Conservation (phyloP, 2,329 filamentous ascomycete species). For the Paecilomyces dactylethromorphus region DNA sequence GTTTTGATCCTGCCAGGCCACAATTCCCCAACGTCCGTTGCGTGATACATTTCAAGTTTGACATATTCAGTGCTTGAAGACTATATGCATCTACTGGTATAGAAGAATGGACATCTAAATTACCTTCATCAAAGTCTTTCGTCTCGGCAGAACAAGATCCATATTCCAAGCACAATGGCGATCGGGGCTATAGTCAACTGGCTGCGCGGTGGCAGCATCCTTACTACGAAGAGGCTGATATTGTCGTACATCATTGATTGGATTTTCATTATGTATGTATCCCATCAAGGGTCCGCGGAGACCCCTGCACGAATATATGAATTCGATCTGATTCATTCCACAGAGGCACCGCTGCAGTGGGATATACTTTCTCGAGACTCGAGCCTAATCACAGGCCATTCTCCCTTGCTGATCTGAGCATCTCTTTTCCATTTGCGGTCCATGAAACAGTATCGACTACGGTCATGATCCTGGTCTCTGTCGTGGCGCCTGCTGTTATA, state of each 20-base stretch:
- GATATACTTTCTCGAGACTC: conserved; percentile 52
- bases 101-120: background rate
- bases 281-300: background rate
- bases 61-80: background rate
- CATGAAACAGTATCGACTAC: conserved; percentile 66
- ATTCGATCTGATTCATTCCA: conserved; percentile 7
- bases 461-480: conserved; percentile 57
- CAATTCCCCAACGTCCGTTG: background rate
- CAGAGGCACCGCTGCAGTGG: conserved; percentile 53
- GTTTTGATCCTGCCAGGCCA: background rate
- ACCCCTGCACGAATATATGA: background rate
- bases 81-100: background rate
- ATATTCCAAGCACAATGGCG: background rate
- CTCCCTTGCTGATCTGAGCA: conserved; percentile 64
- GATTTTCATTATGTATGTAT: conserved; percentile 53
- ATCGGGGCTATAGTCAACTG: background rate
- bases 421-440: conserved; percentile 68
- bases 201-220: background rate
- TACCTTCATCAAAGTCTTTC: background rate
- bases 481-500: conserved; percentile 59
- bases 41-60: background rate
- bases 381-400: conserved; percentile 65
- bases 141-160: background rate
- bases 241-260: conserved; percentile 69
- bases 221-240: conserved; percentile 46